Conservation (phyloP, 192 early-diverging fungal genomes). For the Pilobolus umbonatus region DNA sequence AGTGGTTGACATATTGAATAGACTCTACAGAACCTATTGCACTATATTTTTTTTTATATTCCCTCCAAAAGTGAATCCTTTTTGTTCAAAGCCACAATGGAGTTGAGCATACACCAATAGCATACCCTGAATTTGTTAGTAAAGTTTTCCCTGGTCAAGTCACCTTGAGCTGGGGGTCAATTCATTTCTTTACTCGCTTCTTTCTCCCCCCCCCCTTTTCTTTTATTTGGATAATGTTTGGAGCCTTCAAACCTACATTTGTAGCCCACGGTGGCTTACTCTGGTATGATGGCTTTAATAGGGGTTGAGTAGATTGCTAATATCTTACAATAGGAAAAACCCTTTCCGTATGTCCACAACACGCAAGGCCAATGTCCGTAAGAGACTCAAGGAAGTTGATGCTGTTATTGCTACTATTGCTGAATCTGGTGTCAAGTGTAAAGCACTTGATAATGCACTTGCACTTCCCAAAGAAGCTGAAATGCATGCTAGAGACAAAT, state of each 20-base stretch:
- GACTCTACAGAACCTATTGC: too few relatives aligned
- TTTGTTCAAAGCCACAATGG: too few relatives aligned
- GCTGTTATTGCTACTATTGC: slow-evolving; percentile 64
- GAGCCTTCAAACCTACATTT: slow-evolving; percentile 49
- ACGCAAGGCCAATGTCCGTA: slow-evolving; percentile 82
- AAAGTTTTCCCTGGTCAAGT: too few relatives aligned
- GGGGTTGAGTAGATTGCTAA: neutral
- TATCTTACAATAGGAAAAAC: slow-evolving; percentile 22
- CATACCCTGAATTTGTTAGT: too few relatives aligned
- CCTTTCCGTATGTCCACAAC: slow-evolving; percentile 69
- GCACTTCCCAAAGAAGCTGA: slow-evolving; percentile 63
- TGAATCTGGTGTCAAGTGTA: slow-evolving; percentile 69
- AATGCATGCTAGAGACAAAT: slow-evolving; percentile 78
- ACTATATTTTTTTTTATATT: too few relatives aligned
- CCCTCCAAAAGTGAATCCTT: too few relatives aligned
- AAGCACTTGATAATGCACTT: slow-evolving; percentile 61
- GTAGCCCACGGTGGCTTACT: slow-evolving; percentile 51
- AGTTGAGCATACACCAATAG: too few relatives aligned
- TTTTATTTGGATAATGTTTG: slow-evolving; percentile 40
- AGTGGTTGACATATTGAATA: too few relatives aligned
- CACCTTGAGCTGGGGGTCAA: too few relatives aligned
- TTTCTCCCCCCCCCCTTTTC: neutral
- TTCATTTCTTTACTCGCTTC: slow-evolving; percentile 6
- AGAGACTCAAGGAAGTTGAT: slow-evolving; percentile 78
- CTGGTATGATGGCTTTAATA: slow-evolving; percentile 34